Evolutionary conservation across 2,329 filamentous ascomycete genomes (phyloP).

Genomic region (Stachybotrys chlorohalonatus): DNA sequence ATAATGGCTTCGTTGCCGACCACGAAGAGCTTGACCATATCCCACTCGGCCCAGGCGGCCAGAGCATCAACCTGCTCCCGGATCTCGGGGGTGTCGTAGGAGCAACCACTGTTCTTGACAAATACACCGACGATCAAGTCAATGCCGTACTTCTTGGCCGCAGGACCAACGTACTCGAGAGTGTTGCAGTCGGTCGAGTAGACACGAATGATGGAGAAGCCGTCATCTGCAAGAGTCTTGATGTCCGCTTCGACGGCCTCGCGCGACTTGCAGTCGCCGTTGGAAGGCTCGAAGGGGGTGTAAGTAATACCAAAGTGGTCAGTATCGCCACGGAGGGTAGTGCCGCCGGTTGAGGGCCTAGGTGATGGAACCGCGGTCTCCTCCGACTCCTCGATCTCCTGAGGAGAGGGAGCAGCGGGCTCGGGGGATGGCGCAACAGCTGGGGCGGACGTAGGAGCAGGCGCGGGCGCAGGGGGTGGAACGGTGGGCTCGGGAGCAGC

Average conservation of each 20-base stretch:
- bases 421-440: conserved; percentile 9
- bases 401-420: conserved; percentile 9
- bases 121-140: conserved; percentile 84
- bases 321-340: conserved; percentile 28
- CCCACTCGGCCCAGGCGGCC: conserved; percentile 63
- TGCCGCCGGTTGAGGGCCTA: conserved; percentile 14
- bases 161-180: conserved; percentile 64
- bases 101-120: conserved; percentile 58
- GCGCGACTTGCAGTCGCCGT: conserved; percentile 56
- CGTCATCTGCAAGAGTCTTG: conserved; percentile 49
- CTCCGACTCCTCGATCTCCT: conserved; percentile 7
- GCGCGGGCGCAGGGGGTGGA: conserved; percentile 4
- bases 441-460: conserved; percentile 1
- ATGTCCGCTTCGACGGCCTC: conserved; percentile 53
- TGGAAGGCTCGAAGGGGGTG: conserved; percentile 56
- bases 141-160: conserved; percentile 57
- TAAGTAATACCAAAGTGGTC: conserved; percentile 70
- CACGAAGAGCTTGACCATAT: conserved; percentile 68
- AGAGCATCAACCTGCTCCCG: conserved; percentile 67
- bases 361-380: conserved; percentile 12
- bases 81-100: conserved; percentile 49
- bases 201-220: conserved; percentile 66
- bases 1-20: conserved; percentile 89
- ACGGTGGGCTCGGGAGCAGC: conserved; percentile 20
- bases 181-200: conserved; percentile 90